Base-by-base conservation (phyloP, 2,329 filamentous ascomycete species). In the Phaeosphaeria sp. region DNA sequence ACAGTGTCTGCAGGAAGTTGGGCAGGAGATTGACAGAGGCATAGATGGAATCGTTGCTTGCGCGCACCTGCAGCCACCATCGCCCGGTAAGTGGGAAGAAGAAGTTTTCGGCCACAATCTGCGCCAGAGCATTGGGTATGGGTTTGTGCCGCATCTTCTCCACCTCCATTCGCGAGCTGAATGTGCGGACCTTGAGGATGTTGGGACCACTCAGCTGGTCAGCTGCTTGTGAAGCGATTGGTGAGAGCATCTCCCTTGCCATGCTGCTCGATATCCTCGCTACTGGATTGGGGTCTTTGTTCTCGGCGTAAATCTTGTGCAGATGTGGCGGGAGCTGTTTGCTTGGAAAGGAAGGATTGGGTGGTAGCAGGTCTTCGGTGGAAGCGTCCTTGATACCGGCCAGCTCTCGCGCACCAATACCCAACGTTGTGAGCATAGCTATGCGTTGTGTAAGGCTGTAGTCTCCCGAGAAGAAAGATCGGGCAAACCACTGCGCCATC, bases 381-480 rank as follows among this genome's bases (percentile, higher is more conserved):
- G 84, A 80, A 49, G 82, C 78, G 7, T 81, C 79, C 47, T 90
- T 87, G 63, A 91, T 87, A 0, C 95, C 93, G 1, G 92, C 92
- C 9, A 99, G 78, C 76, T 98, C 93, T 57, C 94, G 86, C 2
- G 91, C 91, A 27, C 90, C 87, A 0, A 99, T 80, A 0, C 93
- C 94, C 3, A 99, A 80, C 0, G 91, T 89, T 20, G 92, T 89
- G 51, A 99, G 87, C 39, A 98, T 84, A 0, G 91, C 87, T 7
- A 90, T 91, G 40, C 95, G 86, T 74, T 98, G 94, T 0, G 89
- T 86, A 39, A 98, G 81, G 0, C 93, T 97, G 76, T 95, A 93
- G 73, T 99, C 95, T 17, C 93, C 93, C 43, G 92, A 89, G 73
- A 97, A 98, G 73, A 95, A 96, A 0, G 91, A 90, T 55, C 89